These are phyloP conservation scores for Gentiana straminea DNA, from an alignment of 257 asterid species.

Conservation along the genomic window DNA sequence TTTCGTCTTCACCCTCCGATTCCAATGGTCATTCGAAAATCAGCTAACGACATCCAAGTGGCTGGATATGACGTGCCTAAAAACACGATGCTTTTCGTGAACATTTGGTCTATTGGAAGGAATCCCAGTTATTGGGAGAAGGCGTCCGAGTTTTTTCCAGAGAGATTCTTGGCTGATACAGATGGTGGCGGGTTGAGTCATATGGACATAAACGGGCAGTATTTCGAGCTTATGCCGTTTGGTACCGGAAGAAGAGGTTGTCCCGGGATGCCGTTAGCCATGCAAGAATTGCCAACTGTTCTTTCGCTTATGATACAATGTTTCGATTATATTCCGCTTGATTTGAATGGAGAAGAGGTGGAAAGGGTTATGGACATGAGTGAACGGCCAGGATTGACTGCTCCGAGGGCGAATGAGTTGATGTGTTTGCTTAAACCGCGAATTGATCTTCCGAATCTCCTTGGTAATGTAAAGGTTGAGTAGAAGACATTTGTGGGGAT, in stretches of 20 bases:
- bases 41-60: slow-evolving; percentile 9
- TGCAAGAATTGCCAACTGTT: neutral
- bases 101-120: slow-evolving; percentile 5
- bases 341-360: too few relatives aligned
- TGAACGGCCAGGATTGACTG: too few relatives aligned
- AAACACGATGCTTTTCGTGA: neutral
- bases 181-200: neutral
- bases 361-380: too few relatives aligned
- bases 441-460: too few relatives aligned
- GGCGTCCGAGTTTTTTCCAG: neutral
- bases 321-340: too few relatives aligned
- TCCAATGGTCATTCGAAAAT: slow-evolving; percentile 39
- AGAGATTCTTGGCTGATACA: neutral
- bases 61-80: neutral
- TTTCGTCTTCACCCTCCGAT: slow-evolving; percentile 55
- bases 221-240: slow-evolving; percentile 2
- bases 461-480: too few relatives aligned
- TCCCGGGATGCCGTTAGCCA: neutral
- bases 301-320: neutral
- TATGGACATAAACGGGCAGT: neutral
- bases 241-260: slow-evolving; percentile 1
- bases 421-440: too few relatives aligned
- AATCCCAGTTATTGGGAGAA: slow-evolving; percentile 1
- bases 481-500: too few relatives aligned
- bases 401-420: too few relatives aligned